Conservation (phyloP, 169 alveolate genomes). For the Plasmodium yoelii region DNA sequence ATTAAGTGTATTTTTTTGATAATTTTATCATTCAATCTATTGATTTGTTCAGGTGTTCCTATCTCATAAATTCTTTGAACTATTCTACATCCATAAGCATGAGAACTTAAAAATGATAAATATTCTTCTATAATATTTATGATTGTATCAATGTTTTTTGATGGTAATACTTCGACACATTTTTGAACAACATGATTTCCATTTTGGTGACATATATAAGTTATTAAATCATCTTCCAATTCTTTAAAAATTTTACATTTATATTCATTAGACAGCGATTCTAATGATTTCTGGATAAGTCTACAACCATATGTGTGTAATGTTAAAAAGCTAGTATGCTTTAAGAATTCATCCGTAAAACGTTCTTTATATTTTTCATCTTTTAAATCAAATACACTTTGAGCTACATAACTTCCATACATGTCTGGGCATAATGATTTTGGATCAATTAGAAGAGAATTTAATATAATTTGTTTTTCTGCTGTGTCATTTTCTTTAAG, state of each 20-base stretch:
- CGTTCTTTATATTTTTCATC: slow-evolving; percentile 57
- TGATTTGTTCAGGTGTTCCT: slow-evolving; percentile 61
- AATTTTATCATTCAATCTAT: slow-evolving; percentile 49
- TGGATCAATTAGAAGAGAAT: slow-evolving; percentile 60
- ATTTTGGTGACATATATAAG: slow-evolving; percentile 72
- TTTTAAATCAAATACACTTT: slow-evolving; percentile 56
- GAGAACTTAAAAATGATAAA: slow-evolving; percentile 68
- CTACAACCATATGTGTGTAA: slow-evolving; percentile 76
- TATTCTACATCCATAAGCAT: slow-evolving; percentile 70
- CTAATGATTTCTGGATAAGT: slow-evolving; percentile 71
- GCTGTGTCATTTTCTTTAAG: slow-evolving; percentile 50
- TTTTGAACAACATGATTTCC: slow-evolving; percentile 77
- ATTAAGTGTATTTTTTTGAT: slow-evolving; percentile 50
- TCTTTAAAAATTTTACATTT: slow-evolving; percentile 60
- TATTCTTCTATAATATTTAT: slow-evolving; percentile 56
- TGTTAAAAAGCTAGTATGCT: slow-evolving; percentile 38
- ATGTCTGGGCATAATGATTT: slow-evolving; percentile 61
- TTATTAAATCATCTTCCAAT: slow-evolving; percentile 45
- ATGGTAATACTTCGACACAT: slow-evolving; percentile 71
- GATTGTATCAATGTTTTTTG: slow-evolving; percentile 38
- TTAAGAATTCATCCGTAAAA: slow-evolving; percentile 48
- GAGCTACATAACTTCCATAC: slow-evolving; percentile 77
- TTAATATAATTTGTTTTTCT: slow-evolving; percentile 35
- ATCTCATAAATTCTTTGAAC: slow-evolving; percentile 68
- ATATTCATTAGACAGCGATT: slow-evolving; percentile 51